Evolutionary conservation across 257 asterid genomes (phyloP).

Genomic region (Primulina tabacum): DNA sequence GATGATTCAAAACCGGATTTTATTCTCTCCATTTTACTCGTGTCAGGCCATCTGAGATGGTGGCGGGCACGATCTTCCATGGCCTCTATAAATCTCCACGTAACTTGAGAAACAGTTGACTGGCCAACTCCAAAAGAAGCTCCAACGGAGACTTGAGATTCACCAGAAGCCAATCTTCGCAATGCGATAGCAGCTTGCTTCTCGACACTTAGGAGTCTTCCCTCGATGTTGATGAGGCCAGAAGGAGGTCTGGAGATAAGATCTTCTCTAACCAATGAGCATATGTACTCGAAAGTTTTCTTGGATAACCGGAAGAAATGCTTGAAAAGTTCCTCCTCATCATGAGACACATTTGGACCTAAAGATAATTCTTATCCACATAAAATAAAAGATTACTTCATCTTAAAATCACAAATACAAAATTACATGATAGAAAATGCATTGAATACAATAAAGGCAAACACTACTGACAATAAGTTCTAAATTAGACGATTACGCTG

Average conservation of each 20-base stretch:
- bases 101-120: conserved; percentile 95
- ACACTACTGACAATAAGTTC: too few species aligned
- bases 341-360: conserved; percentile 48
- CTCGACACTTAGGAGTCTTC: conserved; percentile 93
- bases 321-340: conserved; percentile 83
- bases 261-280: conserved; percentile 84
- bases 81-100: conserved; percentile 94
- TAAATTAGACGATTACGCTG: neutral
- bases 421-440: neutral
- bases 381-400: conserved; percentile 4
- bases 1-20: conserved; percentile 55
- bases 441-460: too few species aligned
- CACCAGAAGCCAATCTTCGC: conserved; percentile 90
- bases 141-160: conserved; percentile 94
- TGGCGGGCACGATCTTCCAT: conserved; percentile 87
- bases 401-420: conserved; percentile 6
- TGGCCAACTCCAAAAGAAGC: conserved; percentile 97
- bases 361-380: conserved; percentile 12
- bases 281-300: conserved; percentile 75
- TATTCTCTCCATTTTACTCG: conserved; percentile 39
- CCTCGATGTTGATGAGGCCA: conserved; percentile 94
- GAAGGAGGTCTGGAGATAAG: conserved; percentile 98
- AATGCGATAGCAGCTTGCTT: conserved; percentile 97
- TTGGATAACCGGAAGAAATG: conserved; percentile 79
- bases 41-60: conserved; percentile 84